Percentiles rank a stretch among this genome's conserved stretches.
These are phyloP conservation scores for Aspergillus egyptiacus DNA, from an alignment of 495 filamentous ascomycete genomes.

Conservation along the genomic window DNA sequence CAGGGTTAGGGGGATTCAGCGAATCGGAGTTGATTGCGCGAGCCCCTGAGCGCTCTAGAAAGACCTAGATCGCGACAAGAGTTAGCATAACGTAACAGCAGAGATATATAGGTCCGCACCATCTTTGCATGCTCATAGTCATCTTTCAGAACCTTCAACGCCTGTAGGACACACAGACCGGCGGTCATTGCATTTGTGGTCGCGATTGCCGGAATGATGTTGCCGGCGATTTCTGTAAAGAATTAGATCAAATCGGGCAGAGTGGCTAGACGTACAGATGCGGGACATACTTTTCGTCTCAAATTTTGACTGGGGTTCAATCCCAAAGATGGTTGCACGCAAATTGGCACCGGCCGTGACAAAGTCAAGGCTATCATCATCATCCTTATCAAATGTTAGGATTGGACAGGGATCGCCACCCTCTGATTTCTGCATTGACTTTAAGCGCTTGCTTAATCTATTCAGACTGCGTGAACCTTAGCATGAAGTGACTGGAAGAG, in stretches of 20 bases:
- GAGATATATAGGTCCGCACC: conserved; percentile 23
- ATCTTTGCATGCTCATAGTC: conserved; percentile 60
- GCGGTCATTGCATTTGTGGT: conserved; percentile 98
- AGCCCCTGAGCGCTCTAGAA: conserved; percentile 66
- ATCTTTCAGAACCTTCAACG: conserved; percentile 80
- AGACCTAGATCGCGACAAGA: conserved; percentile 47
- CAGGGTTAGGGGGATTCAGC: conserved; percentile 67
- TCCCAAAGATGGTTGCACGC: conserved; percentile 76
- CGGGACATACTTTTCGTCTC: conserved; percentile 72
- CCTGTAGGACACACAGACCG: conserved; percentile 84
- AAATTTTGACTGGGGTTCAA: conserved; percentile 84
- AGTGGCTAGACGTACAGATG: background rate
- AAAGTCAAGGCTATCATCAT: conserved; percentile 91
- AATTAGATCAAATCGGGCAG: background rate
- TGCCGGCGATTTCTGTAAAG: conserved; percentile 81
- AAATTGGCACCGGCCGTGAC: conserved; percentile 87
- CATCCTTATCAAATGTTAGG: conserved; percentile 93
- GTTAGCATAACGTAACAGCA: conserved; percentile 4
- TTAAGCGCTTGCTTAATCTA: conserved; percentile 67
- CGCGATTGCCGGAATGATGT: conserved; percentile 97
- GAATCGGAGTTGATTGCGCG: conserved; percentile 69
- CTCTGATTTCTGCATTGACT: conserved; percentile 47
- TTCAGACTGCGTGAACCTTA: conserved; percentile 48
- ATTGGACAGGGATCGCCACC: conserved; percentile 51
- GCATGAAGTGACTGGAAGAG: background rate